Conservation (phyloP, 2,329 filamentous ascomycete genomes). For the Penicillium sp. region DNA sequence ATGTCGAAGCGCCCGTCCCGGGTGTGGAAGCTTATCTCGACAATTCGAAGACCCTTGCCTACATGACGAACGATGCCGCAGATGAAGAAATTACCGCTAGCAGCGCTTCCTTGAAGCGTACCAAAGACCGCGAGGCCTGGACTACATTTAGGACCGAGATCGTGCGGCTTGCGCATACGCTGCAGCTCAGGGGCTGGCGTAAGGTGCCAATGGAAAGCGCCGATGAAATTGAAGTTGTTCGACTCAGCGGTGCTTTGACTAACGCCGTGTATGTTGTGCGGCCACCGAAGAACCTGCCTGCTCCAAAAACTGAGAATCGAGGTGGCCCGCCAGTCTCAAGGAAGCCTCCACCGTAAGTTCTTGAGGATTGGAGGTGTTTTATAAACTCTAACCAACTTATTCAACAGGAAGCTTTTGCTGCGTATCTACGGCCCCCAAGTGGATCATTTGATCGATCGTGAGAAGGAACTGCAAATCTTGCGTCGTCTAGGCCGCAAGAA, state of each 20-base stretch:
- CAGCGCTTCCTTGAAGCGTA: constrained; percentile 48
- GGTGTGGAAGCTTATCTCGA: constrained; percentile 81
- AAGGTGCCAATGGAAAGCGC: constrained; percentile 60
- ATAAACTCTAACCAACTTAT: neutral
- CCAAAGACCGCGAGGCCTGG: constrained; percentile 76
- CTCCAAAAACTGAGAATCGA: constrained; percentile 40
- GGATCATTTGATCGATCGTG: constrained; percentile 90
- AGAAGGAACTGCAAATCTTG: constrained; percentile 83
- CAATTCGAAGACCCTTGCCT: constrained; percentile 84
- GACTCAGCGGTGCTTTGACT: constrained; percentile 80
- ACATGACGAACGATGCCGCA: constrained; percentile 55
- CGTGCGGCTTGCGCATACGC: constrained; percentile 80
- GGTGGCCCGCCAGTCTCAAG: constrained; percentile 39
- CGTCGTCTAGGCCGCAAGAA: constrained; percentile 83
- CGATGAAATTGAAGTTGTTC: constrained; percentile 45
- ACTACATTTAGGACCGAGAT: constrained; percentile 88
- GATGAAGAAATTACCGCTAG: constrained; percentile 45
- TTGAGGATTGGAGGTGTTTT: neutral
- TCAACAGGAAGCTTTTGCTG: constrained; percentile 69
- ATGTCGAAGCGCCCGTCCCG: constrained; percentile 79
- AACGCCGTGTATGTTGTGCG: constrained; percentile 95
- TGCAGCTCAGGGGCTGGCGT: constrained; percentile 89
- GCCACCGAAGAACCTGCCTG: constrained; percentile 65
- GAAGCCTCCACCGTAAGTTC: constrained; percentile 54
- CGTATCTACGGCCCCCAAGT: constrained; percentile 94